phyloP scores from a whole-genome alignment of 768 basidiomycete species.

The Tephrocybe sp. region DNA sequence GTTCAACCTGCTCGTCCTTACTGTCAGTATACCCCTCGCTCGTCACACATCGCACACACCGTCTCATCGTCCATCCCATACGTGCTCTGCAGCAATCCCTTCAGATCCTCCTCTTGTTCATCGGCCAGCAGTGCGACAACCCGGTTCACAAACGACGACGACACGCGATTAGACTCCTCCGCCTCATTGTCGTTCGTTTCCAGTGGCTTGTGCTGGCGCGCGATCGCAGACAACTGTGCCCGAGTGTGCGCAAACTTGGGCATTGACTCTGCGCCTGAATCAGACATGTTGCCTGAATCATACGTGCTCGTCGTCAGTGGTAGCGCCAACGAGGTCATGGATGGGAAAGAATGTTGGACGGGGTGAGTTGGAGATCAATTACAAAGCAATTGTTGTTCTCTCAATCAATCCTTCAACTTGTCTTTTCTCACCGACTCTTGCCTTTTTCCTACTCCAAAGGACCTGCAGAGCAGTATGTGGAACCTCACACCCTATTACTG shows the following conservation, averaged over 20 bases:
- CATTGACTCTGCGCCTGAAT: constrained; percentile 10
- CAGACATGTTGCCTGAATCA: constrained; percentile 9
- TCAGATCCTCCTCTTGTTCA: constrained; percentile 88
- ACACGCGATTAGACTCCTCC: constrained; percentile 52
- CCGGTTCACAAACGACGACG: constrained; percentile 59
- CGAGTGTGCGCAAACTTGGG: constrained; percentile 77
- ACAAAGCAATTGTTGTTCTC: background rate
- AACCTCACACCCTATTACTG: too few relatives aligned
- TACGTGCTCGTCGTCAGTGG: constrained; percentile 6
- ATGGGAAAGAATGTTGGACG: background rate
- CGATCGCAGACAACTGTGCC: constrained; percentile 73
- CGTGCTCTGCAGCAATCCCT: constrained; percentile 64
- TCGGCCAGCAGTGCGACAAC: constrained; percentile 72
- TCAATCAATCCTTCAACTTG: background rate
- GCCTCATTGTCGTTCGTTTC: constrained; percentile 57
- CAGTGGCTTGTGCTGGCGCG: constrained; percentile 64
- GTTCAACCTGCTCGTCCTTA: constrained; percentile 70
- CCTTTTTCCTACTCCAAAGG: too few relatives aligned
- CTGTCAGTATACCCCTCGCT: constrained; percentile 14
- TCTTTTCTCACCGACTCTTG: too few relatives aligned
- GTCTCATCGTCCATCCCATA: constrained; percentile 69
- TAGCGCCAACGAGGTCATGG: constrained; percentile 12
- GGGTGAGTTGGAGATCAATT: background rate
- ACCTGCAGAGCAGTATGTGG: too few relatives aligned
- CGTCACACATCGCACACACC: constrained; percentile 40